These are phyloP conservation scores for Ricinus communis DNA, from an alignment of 345 rosid genomes.

Conservation along the genomic window DNA sequence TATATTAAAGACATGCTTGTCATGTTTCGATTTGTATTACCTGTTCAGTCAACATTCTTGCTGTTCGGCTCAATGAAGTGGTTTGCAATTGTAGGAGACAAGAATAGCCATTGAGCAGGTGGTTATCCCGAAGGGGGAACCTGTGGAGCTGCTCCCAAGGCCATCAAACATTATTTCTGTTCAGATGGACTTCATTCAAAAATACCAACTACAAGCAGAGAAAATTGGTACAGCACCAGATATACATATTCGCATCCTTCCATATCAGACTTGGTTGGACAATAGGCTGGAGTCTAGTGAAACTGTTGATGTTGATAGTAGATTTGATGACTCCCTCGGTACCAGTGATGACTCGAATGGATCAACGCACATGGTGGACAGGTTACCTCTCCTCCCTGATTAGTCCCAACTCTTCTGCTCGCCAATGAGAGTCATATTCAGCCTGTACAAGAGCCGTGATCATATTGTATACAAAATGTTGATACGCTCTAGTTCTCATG, in stretches of 20 bases:
- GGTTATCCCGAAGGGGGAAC: slow-evolving; percentile 68
- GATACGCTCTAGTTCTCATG: background rate
- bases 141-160: slow-evolving; percentile 71
- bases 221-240: slow-evolving; percentile 52
- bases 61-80: slow-evolving; percentile 5
- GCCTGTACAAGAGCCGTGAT: slow-evolving; percentile 14
- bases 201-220: slow-evolving; percentile 59
- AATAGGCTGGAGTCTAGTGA: slow-evolving; percentile 25
- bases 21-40: slow-evolving; percentile 2
- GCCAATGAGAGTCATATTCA: background rate
- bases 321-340: slow-evolving; percentile 29
- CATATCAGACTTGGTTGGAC: slow-evolving; percentile 37
- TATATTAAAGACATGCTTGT: no score
- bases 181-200: slow-evolving; percentile 58
- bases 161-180: slow-evolving; percentile 50
- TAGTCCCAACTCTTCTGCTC: slow-evolving; percentile 16
- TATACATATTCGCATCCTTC: slow-evolving; percentile 53
- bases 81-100: slow-evolving; percentile 55
- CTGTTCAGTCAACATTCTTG: background rate
- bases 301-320: slow-evolving; percentile 23
- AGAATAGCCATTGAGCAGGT: slow-evolving; percentile 74
- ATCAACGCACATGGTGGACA: slow-evolving; percentile 31
- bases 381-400: slow-evolving; percentile 62
- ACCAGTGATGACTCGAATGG: slow-evolving; percentile 38
- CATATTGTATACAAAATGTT: background rate